phyloP scores from a whole-genome alignment of 768 basidiomycete genomes.

The Gelatoporia subvermispora region DNA sequence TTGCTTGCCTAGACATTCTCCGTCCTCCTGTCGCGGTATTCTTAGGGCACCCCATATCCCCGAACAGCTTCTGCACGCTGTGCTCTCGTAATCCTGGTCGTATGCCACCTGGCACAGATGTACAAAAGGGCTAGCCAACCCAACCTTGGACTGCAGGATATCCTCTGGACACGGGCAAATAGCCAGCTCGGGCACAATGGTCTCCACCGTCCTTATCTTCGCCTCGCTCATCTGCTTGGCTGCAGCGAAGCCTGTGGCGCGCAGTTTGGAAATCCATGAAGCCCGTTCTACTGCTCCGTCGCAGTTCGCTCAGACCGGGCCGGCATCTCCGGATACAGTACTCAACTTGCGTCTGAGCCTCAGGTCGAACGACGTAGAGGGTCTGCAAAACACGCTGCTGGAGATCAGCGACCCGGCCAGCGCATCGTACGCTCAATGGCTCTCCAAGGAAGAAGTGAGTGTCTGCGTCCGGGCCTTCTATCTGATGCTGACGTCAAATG shows the following conservation, averaged over 20 bases:
- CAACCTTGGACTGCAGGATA: no score
- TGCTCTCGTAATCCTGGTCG: no score
- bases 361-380: conserved; percentile 26
- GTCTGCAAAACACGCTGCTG: conserved; percentile 29
- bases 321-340: conserved; percentile 22
- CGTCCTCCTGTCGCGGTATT: no score
- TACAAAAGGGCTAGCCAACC: no score
- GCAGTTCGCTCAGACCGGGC: conserved; percentile 25
- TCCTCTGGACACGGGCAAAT: no score
- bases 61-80: no score
- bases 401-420: conserved; percentile 36
- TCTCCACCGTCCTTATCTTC: conserved; percentile 1
- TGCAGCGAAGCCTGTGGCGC: conserved; percentile 14
- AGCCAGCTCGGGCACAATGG: not conserved
- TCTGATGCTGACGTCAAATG: not conserved
- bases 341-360: conserved; percentile 34
- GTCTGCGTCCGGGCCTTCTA: not conserved
- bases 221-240: conserved; percentile 7
- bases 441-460: conserved; percentile 32
- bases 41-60: no score
- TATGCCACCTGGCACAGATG: no score
- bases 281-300: conserved; percentile 18
- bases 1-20: no score
- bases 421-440: conserved; percentile 33
- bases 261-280: conserved; percentile 27